Evolutionary conservation across 2,329 filamentous ascomycete species (phyloP).

Genomic region (Fusarium illudens): DNA sequence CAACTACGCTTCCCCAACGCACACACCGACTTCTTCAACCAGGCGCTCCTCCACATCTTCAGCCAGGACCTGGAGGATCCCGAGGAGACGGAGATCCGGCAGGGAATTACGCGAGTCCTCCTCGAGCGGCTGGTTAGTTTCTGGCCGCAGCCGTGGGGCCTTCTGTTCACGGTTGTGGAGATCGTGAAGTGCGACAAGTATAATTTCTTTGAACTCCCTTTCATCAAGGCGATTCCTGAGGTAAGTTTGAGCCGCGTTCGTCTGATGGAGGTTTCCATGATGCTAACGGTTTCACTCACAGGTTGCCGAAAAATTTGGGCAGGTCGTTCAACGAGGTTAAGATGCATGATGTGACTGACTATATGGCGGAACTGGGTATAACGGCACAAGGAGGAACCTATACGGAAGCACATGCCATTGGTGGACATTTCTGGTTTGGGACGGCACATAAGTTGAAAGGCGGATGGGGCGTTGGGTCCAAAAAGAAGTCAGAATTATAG

Average conservation of each 20-base stretch:
- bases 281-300: constrained; percentile 28
- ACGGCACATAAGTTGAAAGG: constrained; percentile 35
- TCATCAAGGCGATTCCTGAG: constrained; percentile 89
- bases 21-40: constrained; percentile 92
- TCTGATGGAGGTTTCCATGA: not conserved
- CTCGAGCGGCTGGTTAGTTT: constrained; percentile 88
- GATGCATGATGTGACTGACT: not conserved
- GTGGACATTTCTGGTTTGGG: constrained; percentile 37
- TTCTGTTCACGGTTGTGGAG: constrained; percentile 88
- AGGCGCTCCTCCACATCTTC: constrained; percentile 85
- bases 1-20: constrained; percentile 90
- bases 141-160: constrained; percentile 94
- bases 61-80: constrained; percentile 76
- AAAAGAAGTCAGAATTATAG: constrained; percentile 43
- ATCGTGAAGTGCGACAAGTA: constrained; percentile 91
- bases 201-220: constrained; percentile 90
- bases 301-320: constrained; percentile 50
- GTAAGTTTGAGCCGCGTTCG: constrained; percentile 56
- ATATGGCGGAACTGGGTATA: constrained; percentile 13
- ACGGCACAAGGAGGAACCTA: constrained; percentile 29
- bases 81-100: constrained; percentile 82
- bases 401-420: constrained; percentile 23
- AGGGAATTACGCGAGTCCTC: constrained; percentile 89
- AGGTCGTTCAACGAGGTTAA: constrained; percentile 48
- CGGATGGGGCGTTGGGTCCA: constrained; percentile 38